Evolutionary conservation across 345 rosid genomes (phyloP).

Genomic region (Populus nigra): DNA sequence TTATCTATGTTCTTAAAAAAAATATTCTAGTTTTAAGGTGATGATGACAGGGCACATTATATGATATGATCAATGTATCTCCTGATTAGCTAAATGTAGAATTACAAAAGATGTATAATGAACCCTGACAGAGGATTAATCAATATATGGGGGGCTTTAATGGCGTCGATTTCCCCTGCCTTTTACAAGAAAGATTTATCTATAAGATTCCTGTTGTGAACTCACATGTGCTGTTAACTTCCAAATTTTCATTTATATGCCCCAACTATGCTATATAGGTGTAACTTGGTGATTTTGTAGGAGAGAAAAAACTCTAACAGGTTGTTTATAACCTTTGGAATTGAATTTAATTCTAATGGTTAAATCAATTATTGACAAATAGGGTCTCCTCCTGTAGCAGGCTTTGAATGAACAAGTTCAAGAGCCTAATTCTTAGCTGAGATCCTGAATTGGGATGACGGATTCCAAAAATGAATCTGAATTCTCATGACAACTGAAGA

Average conservation of each 20-base stretch:
- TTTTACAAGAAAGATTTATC: neutral
- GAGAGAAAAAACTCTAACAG: too few relatives aligned
- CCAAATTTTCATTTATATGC: neutral
- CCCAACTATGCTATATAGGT: neutral
- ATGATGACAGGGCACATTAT: neutral
- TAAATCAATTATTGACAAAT: neutral
- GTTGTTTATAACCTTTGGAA: too few relatives aligned
- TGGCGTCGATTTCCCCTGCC: neutral
- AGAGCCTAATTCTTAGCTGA: neutral
- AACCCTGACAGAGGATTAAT: constrained; percentile 10
- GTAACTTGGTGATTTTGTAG: too few relatives aligned
- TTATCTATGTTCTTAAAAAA: too few relatives aligned
- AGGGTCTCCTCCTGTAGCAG: neutral
- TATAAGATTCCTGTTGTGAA: neutral
- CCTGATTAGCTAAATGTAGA: constrained; percentile 19
- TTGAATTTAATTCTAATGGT: too few relatives aligned
- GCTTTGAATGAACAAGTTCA: neutral
- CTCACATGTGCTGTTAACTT: neutral
- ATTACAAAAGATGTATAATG: constrained; percentile 2
- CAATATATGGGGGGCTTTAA: neutral
- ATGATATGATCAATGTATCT: neutral
- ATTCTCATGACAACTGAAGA: neutral
- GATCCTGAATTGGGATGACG: neutral
- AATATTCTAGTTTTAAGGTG: neutral
- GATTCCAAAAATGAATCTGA: neutral